Evolutionary conservation across 83 land plant species (phyloP).

Genomic region (Isoetes engelmannii): DNA sequence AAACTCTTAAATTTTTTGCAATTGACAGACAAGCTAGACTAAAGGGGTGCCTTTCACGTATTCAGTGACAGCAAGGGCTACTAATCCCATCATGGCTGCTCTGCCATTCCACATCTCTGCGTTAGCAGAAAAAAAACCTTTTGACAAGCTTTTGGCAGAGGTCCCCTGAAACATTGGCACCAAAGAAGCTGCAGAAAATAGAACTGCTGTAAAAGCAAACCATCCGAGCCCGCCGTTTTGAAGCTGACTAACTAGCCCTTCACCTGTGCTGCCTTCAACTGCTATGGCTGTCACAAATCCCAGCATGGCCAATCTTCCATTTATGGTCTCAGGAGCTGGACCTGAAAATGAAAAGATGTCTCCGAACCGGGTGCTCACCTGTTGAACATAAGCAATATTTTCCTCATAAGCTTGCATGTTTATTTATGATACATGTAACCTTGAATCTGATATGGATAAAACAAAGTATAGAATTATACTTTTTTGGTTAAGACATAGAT

Average conservation of each 20-base stretch:
- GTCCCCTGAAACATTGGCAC: background rate
- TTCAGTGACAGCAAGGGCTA: background rate
- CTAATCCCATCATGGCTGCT: background rate
- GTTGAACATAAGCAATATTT: background rate
- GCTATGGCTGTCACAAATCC: background rate
- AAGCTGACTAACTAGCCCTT: background rate
- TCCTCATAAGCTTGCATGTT: no score
- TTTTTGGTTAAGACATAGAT: no score
- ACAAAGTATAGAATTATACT: no score
- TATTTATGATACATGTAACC: no score
- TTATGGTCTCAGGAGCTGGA: background rate
- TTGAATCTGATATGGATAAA: no score
- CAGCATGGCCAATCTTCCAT: slow-evolving; percentile 1
- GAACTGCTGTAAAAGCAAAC: background rate
- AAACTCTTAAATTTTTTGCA: no score
- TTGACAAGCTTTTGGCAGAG: background rate
- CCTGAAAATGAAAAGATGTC: background rate
- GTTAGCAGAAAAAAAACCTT: background rate
- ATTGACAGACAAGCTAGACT: no score
- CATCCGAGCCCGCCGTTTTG: background rate
- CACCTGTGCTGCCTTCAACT: background rate
- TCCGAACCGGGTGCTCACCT: background rate
- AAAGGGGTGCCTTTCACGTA: background rate
- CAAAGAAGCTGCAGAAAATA: background rate
- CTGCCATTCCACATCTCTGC: slow-evolving; percentile 1